phyloP scores from a whole-genome alignment of 768 basidiomycete species.

The Rhodotorula graminis region DNA sequence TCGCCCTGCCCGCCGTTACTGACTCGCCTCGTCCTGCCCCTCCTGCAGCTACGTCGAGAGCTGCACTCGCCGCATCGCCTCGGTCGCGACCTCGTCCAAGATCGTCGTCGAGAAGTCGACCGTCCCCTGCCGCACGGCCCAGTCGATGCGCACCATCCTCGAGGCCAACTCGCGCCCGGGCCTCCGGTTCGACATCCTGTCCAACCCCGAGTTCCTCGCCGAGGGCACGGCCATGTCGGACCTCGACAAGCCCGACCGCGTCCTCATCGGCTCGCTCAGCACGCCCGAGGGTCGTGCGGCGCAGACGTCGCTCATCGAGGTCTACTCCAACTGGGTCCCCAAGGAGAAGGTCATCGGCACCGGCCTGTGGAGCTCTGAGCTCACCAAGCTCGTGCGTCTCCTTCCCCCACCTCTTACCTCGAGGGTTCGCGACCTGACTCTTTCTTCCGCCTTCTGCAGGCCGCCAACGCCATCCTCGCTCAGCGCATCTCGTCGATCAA shows the following conservation, averaged over 20 bases:
- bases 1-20: neutral
- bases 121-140: slow-evolving; percentile 95
- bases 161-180: slow-evolving; percentile 94
- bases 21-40: slow-evolving; percentile 11
- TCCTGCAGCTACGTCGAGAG: slow-evolving; percentile 81
- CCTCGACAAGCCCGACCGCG: slow-evolving; percentile 84
- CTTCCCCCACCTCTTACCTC: neutral
- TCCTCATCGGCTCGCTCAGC: slow-evolving; percentile 92
- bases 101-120: slow-evolving; percentile 99
- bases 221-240: slow-evolving; percentile 95
- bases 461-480: slow-evolving; percentile 98
- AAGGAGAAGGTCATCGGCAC: slow-evolving; percentile 79
- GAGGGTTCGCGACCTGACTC: neutral
- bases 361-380: slow-evolving; percentile 96
- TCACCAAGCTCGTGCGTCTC: slow-evolving; percentile 69
- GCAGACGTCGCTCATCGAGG: slow-evolving; percentile 65
- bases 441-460: slow-evolving; percentile 47
- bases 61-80: slow-evolving; percentile 92
- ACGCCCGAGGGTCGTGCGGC: slow-evolving; percentile 78
- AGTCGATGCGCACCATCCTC: slow-evolving; percentile 98
- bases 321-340: slow-evolving; percentile 96
- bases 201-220: slow-evolving; percentile 98
- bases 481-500: slow-evolving; percentile 98
- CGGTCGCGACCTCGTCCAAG: slow-evolving; percentile 81
- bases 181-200: slow-evolving; percentile 92